Base-by-base conservation (phyloP, 2,329 filamentous ascomycete genomes). In the Aspergillus amoenus region DNA sequence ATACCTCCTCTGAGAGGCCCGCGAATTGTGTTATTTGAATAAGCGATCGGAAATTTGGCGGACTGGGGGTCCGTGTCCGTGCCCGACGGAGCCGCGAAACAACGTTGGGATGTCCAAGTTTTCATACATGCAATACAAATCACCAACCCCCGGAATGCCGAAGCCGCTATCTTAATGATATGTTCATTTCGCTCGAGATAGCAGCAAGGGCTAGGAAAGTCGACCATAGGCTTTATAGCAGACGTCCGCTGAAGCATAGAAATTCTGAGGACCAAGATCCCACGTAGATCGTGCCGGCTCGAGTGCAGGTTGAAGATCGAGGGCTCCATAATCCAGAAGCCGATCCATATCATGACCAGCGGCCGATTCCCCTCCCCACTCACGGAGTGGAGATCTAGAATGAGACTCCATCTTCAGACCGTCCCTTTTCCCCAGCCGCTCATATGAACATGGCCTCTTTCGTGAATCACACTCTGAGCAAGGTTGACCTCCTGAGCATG, bases 391-490 rank as follows among this genome's bases (percentile, higher is more conserved):
- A 11, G 8, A 30, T 30, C 9, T 11, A 30, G 27, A 30, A 30
- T 30, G 27, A 11, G 27, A 30, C 9, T 30, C 9, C 27, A 11
- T 30, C 3, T 11, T 11, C 8, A 30, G 9, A 11, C 27, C 24
- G 39, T 43, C 52, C 22, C 44, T 44, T 8, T 60, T 53, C 9
- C 43, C 11, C 1, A 70, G 57, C 2, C 64, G 64, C 22, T 64
- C 57, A 27, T 69, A 70, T 9, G 63, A 66, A 47, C 69, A 71
- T 4, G 11, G 6, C 43, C 58, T 62, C 9, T 49, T 55, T 27
- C 65, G 61, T 15, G 63, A 58, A 18, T 22, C 51, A 45, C 67
- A 71, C 41, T 69, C 66, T 1, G 57, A 45, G 22, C 67, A 70
- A 2, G 67, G 66, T 5, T 45, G 39, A 12, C 62, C 56, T 7